A percentile compares a stretch with the other conserved stretches of the same genome.
Conservation (phyloP, 805 yeast species). For the Deakozyma indianensis region DNA sequence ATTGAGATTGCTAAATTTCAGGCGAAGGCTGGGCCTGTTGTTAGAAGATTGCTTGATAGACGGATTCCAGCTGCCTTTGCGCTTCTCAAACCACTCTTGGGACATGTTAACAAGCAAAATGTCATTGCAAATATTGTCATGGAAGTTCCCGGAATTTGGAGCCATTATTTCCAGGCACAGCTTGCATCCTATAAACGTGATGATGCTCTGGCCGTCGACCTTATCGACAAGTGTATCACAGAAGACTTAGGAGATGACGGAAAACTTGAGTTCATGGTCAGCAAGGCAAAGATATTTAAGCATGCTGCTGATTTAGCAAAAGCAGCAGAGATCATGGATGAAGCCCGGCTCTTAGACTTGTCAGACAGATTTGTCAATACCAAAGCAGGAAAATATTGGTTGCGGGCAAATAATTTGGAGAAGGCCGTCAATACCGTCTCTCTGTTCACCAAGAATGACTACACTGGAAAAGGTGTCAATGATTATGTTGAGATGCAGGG, state of each 20-base stretch:
- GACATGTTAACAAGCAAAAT: conserved; percentile 24
- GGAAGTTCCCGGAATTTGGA: conserved; percentile 27
- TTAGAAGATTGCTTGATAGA: conserved; percentile 46
- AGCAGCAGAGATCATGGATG: conserved; percentile 55
- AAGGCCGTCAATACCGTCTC: conserved; percentile 63
- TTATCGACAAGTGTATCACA: conserved; percentile 45
- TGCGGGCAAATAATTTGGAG: conserved; percentile 61
- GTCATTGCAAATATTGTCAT: conserved; percentile 40
- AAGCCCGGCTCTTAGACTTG: conserved; percentile 61
- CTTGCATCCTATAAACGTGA: conserved; percentile 39
- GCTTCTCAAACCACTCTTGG: conserved; percentile 69
- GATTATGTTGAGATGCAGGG: conserved; percentile 85
- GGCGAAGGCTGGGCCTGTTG: conserved; percentile 35
- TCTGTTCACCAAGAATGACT: conserved; percentile 74
- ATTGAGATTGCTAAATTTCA: conserved; percentile 24
- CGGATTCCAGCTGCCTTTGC: conserved; percentile 88
- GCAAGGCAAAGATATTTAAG: conserved; percentile 69
- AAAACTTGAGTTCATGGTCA: conserved; percentile 66
- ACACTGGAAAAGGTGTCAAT: conserved; percentile 56
- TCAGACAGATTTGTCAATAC: conserved; percentile 89
- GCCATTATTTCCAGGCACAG: conserved; percentile 9
- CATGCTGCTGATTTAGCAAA: conserved; percentile 44
- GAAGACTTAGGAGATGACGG: conserved; percentile 10
- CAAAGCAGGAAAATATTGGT: conserved; percentile 67
- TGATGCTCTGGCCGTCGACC: conserved; percentile 37